phyloP scores from a whole-genome alignment of 2,329 filamentous ascomycete species.

The Cytospora paraplurivora region DNA sequence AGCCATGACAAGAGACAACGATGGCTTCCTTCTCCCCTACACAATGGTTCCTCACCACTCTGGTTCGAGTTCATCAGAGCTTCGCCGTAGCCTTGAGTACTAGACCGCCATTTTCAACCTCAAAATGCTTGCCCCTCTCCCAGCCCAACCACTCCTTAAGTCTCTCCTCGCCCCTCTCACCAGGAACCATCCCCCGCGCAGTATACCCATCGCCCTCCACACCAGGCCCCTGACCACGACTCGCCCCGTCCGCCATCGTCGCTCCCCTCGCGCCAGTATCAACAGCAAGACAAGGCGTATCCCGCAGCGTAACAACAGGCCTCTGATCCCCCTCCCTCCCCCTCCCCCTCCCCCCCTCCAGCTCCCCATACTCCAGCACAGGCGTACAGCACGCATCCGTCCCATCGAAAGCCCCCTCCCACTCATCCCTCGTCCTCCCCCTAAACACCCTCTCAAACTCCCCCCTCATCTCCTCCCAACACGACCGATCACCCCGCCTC shows the following conservation, averaged over 20 bases:
- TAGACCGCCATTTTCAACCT: conserved; percentile 58
- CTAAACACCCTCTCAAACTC: conserved; percentile 67
- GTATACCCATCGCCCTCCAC: conserved; percentile 69
- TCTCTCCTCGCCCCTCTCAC: conserved; percentile 71
- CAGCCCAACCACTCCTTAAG: conserved; percentile 77
- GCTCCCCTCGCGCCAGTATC: conserved; percentile 43
- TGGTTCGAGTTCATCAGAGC: conserved; percentile 38
- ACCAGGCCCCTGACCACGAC: conserved; percentile 65
- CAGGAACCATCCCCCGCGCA: conserved; percentile 61
- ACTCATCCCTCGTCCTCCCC: conserved; percentile 70
- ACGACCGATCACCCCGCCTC: conserved; percentile 58
- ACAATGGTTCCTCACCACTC: background rate
- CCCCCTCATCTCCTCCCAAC: conserved; percentile 68
- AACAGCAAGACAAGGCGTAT: conserved; percentile 69
- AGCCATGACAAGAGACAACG: background rate
- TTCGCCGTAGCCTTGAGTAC: conserved; percentile 52
- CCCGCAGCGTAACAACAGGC: conserved; percentile 67
- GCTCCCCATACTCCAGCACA: conserved; percentile 73
- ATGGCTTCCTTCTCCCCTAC: background rate
- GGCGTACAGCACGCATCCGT: conserved; percentile 94
- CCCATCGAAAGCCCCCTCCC: conserved; percentile 85
- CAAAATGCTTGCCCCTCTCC: conserved; percentile 70
- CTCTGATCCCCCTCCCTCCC: conserved; percentile 67
- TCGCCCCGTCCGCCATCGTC: conserved; percentile 37
- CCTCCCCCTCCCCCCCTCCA: conserved; percentile 53